These are phyloP conservation scores for Diaporthe sp. DNA, from an alignment of 2,329 filamentous ascomycete species.

Conservation along the genomic window DNA sequence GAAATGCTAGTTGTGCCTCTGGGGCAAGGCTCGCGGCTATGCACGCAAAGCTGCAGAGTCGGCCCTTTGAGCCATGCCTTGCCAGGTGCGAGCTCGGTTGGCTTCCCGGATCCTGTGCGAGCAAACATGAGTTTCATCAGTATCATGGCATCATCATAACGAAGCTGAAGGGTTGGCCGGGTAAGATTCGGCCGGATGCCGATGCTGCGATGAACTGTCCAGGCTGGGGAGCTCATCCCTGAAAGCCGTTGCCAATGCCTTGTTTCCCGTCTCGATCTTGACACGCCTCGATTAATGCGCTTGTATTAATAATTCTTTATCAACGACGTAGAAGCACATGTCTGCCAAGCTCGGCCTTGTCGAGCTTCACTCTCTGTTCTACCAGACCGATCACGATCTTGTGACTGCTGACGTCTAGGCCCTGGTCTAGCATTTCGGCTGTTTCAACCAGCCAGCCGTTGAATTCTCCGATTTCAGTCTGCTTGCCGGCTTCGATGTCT, in stretches of 20 bases:
- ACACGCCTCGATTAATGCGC: slow-evolving; percentile 12
- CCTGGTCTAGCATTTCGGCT: slow-evolving; percentile 43
- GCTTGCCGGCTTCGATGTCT: slow-evolving; percentile 64
- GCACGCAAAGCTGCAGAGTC: slow-evolving; percentile 8
- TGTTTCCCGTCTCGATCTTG: background rate
- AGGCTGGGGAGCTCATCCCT: slow-evolving; percentile 4
- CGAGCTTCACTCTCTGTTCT: slow-evolving; percentile 40
- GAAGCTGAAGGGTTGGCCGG: background rate
- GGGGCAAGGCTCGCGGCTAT: slow-evolving; percentile 30
- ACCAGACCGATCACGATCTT: slow-evolving; percentile 45
- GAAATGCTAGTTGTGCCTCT: slow-evolving; percentile 18
- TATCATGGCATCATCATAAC: background rate
- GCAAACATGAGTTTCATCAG: slow-evolving; percentile 2
- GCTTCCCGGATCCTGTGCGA: background rate
- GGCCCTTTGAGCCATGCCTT: background rate
- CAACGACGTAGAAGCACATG: slow-evolving; percentile 38
- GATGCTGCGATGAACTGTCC: slow-evolving; percentile 28
- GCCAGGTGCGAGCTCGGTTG: background rate
- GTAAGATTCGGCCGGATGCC: background rate
- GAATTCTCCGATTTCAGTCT: slow-evolving; percentile 70
- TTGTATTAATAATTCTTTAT: slow-evolving; percentile 19
- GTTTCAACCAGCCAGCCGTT: slow-evolving; percentile 67
- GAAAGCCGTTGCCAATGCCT: slow-evolving; percentile 15
- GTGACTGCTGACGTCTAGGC: slow-evolving; percentile 43
- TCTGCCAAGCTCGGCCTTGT: slow-evolving; percentile 38